Evolutionary conservation across 495 filamentous ascomycete genomes (phyloP), one percentile per base, ranked within the genome.

Genomic region (Xylaria palmicola): DNA sequence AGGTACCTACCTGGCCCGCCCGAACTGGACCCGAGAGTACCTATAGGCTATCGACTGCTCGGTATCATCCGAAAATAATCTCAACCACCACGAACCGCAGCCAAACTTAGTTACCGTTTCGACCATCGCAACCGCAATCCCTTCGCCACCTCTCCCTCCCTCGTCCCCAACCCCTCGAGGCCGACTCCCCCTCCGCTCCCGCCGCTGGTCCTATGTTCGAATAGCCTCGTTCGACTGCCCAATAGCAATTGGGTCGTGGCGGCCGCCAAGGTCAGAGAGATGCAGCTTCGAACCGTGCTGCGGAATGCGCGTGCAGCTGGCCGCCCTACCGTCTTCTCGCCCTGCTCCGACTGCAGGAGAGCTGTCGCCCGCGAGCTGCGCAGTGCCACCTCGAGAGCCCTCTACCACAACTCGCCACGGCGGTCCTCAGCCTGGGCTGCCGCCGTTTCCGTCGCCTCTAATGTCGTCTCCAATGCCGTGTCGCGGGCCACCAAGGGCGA

Each of bases 381-480:
- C 60, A 74, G 74, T 71, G 57, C 59, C 6, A 69, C 64, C 55
- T 61, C 67, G n/a, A 72, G 61, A 60, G 67, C 71, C n/a, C 49
- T 69, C 51, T 77, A 75, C 26, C 77, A 80, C 61, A 68, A 70
- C 40, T 72, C 71, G 8, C 55, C 73, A 26, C 75, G 64, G 44
- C 66, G 68, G 10, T 67, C 69, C 8, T 81, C 79, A 20, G 77
- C 76, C 40, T 80, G 77, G 77, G 77, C 73, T 1, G 78, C 78
- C 2, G 92, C 91, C 2, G 89, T 92, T 36, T 86, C 88, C 3
- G 88, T 90, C 3, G 91, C 90, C 24, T 87, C 90, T 60, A 85
- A 88, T 68, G 81, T 92, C 65, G 88, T 95, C 69, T 78, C 79
- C 54, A 89, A 90, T 72, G 88, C 85, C 32, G 74, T 88, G 44